Conservation (phyloP, 1,139 yeast genomes). For the Magnusiomyces starmeri region DNA sequence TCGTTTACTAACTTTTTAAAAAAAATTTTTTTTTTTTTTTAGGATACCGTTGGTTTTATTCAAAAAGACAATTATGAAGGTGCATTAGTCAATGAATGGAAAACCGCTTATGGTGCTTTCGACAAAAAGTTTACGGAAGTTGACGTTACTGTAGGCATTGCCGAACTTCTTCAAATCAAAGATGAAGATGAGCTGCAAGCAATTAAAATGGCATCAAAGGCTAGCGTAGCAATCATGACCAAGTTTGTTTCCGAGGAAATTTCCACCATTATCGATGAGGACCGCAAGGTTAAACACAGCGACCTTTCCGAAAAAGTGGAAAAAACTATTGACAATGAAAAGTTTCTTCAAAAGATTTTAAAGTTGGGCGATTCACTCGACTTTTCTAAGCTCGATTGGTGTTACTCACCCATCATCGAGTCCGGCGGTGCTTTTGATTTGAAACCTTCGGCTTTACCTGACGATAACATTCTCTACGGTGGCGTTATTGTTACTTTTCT, state of each 20-base stretch:
- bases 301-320: slow-evolving; percentile 73
- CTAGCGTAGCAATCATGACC: slow-evolving; percentile 70
- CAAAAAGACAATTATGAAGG: slow-evolving; percentile 75
- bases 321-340: slow-evolving; percentile 68
- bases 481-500: slow-evolving; percentile 80
- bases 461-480: slow-evolving; percentile 55
- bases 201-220: slow-evolving; percentile 64
- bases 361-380: slow-evolving; percentile 65
- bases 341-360: slow-evolving; percentile 51
- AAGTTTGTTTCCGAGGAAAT: slow-evolving; percentile 80
- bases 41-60: slow-evolving; percentile 50
- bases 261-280: slow-evolving; percentile 84
- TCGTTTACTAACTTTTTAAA: neutral
- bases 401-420: slow-evolving; percentile 86
- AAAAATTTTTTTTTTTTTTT: neutral
- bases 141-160: slow-evolving; percentile 53
- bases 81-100: slow-evolving; percentile 71
- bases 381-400: slow-evolving; percentile 79
- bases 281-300: slow-evolving; percentile 63
- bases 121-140: slow-evolving; percentile 34
- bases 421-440: slow-evolving; percentile 83
- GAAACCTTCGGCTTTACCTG: slow-evolving; percentile 76
- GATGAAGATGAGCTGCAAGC: slow-evolving; percentile 70
- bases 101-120: slow-evolving; percentile 32
- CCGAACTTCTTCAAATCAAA: slow-evolving; percentile 60